phyloP scores from a whole-genome alignment of 495 filamentous ascomycete genomes.

The Niebla homalea region DNA sequence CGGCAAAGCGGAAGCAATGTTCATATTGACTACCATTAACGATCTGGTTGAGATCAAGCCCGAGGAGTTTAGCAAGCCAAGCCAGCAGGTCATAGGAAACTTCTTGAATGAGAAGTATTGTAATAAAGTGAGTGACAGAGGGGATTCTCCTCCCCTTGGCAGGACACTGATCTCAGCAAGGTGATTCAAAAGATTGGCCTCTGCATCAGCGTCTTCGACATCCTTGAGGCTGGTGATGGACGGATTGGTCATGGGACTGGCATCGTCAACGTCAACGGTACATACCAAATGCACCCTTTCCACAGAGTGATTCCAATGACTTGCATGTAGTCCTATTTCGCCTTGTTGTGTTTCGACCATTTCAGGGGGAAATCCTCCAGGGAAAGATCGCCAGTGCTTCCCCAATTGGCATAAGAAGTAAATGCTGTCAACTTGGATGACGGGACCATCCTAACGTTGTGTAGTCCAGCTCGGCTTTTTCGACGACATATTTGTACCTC shows the following conservation, averaged over 20 bases:
- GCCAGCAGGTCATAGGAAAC: constrained; percentile 70
- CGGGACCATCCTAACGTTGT: background rate
- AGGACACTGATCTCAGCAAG: constrained; percentile 16
- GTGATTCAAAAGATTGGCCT: constrained; percentile 73
- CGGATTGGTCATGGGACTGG: constrained; percentile 83
- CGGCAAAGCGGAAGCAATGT: background rate
- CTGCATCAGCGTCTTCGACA: constrained; percentile 81
- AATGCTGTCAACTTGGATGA: constrained; percentile 12
- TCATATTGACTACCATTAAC: constrained; percentile 48
- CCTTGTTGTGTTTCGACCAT: constrained; percentile 85
- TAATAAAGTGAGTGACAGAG: constrained; percentile 52
- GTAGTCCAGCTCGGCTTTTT: constrained; percentile 79
- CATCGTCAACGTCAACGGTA: constrained; percentile 83
- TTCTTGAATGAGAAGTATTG: constrained; percentile 92
- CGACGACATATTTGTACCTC: constrained; percentile 72
- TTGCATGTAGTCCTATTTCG: constrained; percentile 64
- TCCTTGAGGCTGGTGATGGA: constrained; percentile 77
- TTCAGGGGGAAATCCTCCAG: constrained; percentile 77
- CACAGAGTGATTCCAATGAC: background rate
- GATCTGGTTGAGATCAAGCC: constrained; percentile 88
- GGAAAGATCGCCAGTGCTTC: constrained; percentile 65
- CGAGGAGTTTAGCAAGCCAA: constrained; percentile 69
- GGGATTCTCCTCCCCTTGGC: background rate
- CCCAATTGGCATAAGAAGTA: constrained; percentile 62
- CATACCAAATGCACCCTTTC: background rate